Evolutionary conservation across 208 protist genomes (phyloP).

Genomic region (Porcisia deanei): DNA sequence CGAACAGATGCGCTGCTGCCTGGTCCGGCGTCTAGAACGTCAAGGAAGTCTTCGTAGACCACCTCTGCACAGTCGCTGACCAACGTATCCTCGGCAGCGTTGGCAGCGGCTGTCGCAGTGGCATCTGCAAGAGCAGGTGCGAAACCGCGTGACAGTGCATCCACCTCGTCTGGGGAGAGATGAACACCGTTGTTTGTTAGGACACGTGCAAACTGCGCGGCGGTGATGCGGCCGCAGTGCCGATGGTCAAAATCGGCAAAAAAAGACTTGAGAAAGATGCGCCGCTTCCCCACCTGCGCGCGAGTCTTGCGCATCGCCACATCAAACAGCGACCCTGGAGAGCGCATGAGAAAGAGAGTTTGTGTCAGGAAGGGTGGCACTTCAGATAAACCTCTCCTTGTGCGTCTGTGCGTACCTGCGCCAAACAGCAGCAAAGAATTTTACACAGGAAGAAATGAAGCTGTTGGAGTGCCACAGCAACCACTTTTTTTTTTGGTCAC

Average conservation of each 20-base stretch:
- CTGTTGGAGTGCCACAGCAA: too few relatives aligned
- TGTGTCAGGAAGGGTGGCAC: not conserved
- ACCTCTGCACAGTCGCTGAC: conserved; percentile 25
- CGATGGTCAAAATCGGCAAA: conserved; percentile 89
- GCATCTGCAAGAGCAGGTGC: conserved; percentile 3
- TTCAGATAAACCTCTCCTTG: too few relatives aligned
- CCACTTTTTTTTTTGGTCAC: too few relatives aligned
- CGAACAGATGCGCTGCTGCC: conserved; percentile 18
- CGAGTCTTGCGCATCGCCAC: conserved; percentile 47
- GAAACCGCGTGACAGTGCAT: conserved; percentile 40
- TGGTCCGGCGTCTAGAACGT: conserved; percentile 39
- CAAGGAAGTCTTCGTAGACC: conserved; percentile 54
- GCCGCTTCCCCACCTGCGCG: conserved; percentile 56
- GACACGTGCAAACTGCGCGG: conserved; percentile 71
- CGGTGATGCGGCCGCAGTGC: conserved; percentile 73
- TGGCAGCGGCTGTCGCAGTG: conserved; percentile 2
- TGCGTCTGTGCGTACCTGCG: too few relatives aligned
- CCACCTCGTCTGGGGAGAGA: conserved; percentile 51
- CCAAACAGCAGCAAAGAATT: too few relatives aligned
- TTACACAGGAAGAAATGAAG: too few relatives aligned
- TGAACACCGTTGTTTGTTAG: conserved; percentile 57
- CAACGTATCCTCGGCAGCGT: not conserved
- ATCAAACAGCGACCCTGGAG: conserved; percentile 2
- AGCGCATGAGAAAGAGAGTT: conserved; percentile 7
- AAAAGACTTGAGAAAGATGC: conserved; percentile 75